phyloP scores from a whole-genome alignment of 495 filamentous ascomycete genomes.

The Penicillium arizonense region DNA sequence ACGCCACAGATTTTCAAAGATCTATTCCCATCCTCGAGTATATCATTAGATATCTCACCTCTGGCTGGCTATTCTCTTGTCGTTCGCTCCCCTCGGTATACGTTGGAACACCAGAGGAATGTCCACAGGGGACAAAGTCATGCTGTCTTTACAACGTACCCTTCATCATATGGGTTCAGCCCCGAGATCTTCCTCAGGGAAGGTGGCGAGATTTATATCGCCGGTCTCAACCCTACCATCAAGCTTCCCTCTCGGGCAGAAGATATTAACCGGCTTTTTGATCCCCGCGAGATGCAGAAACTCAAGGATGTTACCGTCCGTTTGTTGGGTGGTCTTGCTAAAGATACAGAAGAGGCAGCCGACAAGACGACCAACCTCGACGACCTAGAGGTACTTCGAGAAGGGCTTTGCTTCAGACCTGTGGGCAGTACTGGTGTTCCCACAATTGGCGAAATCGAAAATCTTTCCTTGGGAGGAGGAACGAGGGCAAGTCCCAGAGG shows the following conservation, averaged over 20 bases:
- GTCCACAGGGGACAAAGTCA: slow-evolving; percentile 50
- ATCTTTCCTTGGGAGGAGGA: slow-evolving; percentile 50
- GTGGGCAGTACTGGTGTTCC: slow-evolving; percentile 61
- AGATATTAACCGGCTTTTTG: slow-evolving; percentile 43
- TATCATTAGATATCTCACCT: slow-evolving; percentile 53
- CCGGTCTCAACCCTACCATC: slow-evolving; percentile 65
- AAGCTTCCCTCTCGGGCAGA: slow-evolving; percentile 54
- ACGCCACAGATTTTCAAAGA: slow-evolving; percentile 56
- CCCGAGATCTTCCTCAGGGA: slow-evolving; percentile 72
- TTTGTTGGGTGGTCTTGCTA: slow-evolving; percentile 48
- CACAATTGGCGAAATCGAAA: slow-evolving; percentile 55
- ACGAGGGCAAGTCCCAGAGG: slow-evolving; percentile 43
- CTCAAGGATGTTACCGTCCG: slow-evolving; percentile 54
- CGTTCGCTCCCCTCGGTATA: slow-evolving; percentile 57
- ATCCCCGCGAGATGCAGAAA: slow-evolving; percentile 43
- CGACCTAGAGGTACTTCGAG: slow-evolving; percentile 61
- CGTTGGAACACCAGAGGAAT: slow-evolving; percentile 24
- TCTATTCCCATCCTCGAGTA: slow-evolving; percentile 58
- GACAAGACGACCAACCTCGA: slow-evolving; percentile 32
- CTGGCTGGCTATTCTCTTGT: slow-evolving; percentile 74
- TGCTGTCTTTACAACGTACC: slow-evolving; percentile 65
- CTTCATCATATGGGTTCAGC: slow-evolving; percentile 49
- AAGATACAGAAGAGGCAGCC: slow-evolving; percentile 13
- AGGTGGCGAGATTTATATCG: slow-evolving; percentile 69
- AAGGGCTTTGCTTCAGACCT: slow-evolving; percentile 72